These are phyloP conservation scores for Isabelozyma rhagii DNA, from an alignment of 805 yeast genomes.

Conservation along the genomic window DNA sequence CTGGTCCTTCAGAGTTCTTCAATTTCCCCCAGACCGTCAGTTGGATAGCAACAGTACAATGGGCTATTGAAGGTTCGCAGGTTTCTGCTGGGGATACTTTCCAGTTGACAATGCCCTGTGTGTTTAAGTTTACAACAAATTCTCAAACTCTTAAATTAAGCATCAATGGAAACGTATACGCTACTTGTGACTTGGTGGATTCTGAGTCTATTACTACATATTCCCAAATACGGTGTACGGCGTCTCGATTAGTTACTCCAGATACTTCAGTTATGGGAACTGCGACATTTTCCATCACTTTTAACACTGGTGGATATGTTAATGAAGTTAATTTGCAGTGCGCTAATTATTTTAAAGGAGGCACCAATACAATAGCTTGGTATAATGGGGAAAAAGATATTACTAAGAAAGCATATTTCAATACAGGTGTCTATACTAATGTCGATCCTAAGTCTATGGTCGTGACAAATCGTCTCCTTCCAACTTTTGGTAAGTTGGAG, in stretches of 20 bases:
- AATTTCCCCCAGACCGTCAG: background rate
- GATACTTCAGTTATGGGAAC: constrained; percentile 4
- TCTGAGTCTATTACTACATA: constrained; percentile 6
- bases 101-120: constrained; percentile 22
- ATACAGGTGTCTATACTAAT: too few species aligned
- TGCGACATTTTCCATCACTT: background rate
- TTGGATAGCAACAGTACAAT: constrained; percentile 17
- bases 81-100: constrained; percentile 25
- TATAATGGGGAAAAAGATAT: background rate
- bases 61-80: constrained; percentile 14
- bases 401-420: background rate
- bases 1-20: too few species aligned
- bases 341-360: background rate
- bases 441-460: too few species aligned
- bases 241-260: background rate
- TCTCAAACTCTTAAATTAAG: background rate
- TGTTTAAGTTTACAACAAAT: constrained; percentile 5
- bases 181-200: background rate
- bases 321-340: background rate
- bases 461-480: background rate
- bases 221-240: constrained; percentile 8
- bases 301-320: background rate
- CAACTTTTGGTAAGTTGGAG: background rate
- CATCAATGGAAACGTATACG: background rate
- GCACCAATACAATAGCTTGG: background rate